These are phyloP conservation scores for Nakataea oryzae DNA, from an alignment of 2,329 filamentous ascomycete species.

Conservation along the genomic window DNA sequence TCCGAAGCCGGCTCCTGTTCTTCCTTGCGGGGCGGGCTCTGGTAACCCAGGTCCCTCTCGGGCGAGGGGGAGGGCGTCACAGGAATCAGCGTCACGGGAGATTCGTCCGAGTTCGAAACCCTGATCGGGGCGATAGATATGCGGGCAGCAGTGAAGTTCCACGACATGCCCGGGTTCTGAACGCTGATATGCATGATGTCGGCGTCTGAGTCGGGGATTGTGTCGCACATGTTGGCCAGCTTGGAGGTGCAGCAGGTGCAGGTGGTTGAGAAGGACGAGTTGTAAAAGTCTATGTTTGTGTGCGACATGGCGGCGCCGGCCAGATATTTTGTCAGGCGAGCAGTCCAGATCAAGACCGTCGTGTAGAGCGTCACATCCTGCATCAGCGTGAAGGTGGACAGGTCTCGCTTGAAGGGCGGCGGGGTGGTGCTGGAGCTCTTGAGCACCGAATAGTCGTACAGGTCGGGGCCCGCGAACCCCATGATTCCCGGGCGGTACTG, in stretches of 20 bases:
- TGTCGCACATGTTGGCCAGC: conserved; percentile 5
- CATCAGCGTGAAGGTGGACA: conserved; percentile 6
- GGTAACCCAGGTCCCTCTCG: not conserved
- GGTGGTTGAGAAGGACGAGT: conserved; percentile 7
- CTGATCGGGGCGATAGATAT: conserved; percentile 6
- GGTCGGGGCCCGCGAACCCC: conserved; percentile 9
- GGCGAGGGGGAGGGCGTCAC: not conserved
- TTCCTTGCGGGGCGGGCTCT: not conserved
- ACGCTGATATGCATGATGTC: not conserved
- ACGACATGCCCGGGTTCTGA: conserved; percentile 5
- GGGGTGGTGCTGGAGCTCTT: not conserved
- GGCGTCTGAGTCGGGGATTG: conserved; percentile 3
- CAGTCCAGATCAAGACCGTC: conserved; percentile 10
- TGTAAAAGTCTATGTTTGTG: conserved; percentile 9
- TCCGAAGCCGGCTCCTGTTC: not conserved
- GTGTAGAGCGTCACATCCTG: conserved; percentile 11
- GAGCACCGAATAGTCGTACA: conserved; percentile 5
- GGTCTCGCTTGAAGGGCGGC: not conserved
- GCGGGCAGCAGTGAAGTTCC: conserved; percentile 8
- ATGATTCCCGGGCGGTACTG: conserved; percentile 9
- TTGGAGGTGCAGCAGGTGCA: conserved; percentile 7
- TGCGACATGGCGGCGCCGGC: conserved; percentile 6
- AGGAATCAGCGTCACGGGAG: not conserved
- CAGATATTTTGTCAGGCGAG: conserved; percentile 10
- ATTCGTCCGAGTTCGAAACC: not conserved